A percentile compares a stretch with the other conserved stretches of the same genome.
These are phyloP conservation scores for Drechslerella coelobrocha DNA, from an alignment of 2,329 filamentous ascomycete genomes.

Conservation along the genomic window DNA sequence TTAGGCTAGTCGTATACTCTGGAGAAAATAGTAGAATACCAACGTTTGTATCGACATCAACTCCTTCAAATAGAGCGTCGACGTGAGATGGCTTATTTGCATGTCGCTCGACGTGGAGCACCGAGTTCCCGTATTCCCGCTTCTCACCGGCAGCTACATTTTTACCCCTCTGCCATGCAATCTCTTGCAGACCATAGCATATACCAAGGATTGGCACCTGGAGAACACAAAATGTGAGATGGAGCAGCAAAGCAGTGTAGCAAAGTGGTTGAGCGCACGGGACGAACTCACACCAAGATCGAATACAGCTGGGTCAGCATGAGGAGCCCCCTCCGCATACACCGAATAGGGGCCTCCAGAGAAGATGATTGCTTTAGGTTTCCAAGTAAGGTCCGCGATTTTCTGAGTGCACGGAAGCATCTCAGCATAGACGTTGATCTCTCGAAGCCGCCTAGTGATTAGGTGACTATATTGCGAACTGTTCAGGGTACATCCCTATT, in stretches of 20 bases:
- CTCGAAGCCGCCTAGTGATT: conserved; percentile 75
- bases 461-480: conserved; percentile 74
- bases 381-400: conserved; percentile 75
- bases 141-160: conserved; percentile 72
- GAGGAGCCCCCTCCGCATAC: conserved; percentile 77
- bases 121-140: conserved; percentile 74
- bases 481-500: not conserved
- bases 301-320: conserved; percentile 82
- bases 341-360: conserved; percentile 77
- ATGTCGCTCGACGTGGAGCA: conserved; percentile 68
- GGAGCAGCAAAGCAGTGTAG: conserved; percentile 52
- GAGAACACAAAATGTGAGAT: conserved; percentile 49
- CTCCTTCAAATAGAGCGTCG: conserved; percentile 77
- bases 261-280: conserved; percentile 59
- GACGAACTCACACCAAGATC: conserved; percentile 67
- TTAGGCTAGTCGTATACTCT: conserved; percentile 1
- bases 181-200: conserved; percentile 73
- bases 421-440: conserved; percentile 83
- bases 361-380: conserved; percentile 82
- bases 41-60: conserved; percentile 71
- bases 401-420: conserved; percentile 88
- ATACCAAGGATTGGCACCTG: conserved; percentile 64
- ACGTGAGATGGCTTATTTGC: conserved; percentile 67
- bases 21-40: not conserved
- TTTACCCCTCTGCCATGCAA: conserved; percentile 72